A percentile compares a stretch with the other conserved stretches of the same genome.
Evolutionary conservation across 768 basidiomycete species (phyloP).

Genomic region (Pleurotus cornucopiae): DNA sequence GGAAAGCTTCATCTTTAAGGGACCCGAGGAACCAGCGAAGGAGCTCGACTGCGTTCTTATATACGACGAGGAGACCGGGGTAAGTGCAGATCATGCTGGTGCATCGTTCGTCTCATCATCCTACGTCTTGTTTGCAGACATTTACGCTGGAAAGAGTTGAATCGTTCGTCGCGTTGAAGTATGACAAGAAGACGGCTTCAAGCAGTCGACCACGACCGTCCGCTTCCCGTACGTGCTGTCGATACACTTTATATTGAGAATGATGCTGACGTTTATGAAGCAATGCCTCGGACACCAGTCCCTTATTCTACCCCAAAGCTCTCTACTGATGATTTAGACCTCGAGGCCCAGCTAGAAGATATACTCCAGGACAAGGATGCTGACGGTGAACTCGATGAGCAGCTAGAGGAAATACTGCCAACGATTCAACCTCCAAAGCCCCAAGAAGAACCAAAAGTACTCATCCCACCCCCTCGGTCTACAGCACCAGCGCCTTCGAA

Average conservation of each 20-base stretch:
- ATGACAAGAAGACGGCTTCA: conserved; percentile 39
- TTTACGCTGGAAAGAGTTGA: conserved; percentile 77
- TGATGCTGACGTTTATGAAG: conserved; percentile 14
- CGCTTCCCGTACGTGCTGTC: conserved; percentile 29
- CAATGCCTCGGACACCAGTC: conserved; percentile 17
- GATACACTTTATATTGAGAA: conserved; percentile 8
- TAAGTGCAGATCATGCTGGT: conserved; percentile 25
- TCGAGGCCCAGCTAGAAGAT: conserved; percentile 23
- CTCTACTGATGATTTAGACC: conserved; percentile 13
- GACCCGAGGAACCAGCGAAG: conserved; percentile 53
- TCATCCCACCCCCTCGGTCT: conserved; percentile 18
- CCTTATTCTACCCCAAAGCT: conserved; percentile 20
- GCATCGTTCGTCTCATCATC: background rate
- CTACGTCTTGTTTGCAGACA: conserved; percentile 33
- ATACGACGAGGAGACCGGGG: conserved; percentile 72
- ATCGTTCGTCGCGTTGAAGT: conserved; percentile 51
- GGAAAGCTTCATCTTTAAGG: conserved; percentile 54
- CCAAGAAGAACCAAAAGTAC: conserved; percentile 34
- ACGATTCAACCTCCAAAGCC: conserved; percentile 15
- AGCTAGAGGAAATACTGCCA: conserved; percentile 37
- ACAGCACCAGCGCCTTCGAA: conserved; percentile 23
- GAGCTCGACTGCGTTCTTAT: conserved; percentile 77
- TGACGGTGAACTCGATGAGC: conserved; percentile 34
- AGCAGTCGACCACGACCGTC: conserved; percentile 16
- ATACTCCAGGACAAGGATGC: conserved; percentile 13